These are phyloP conservation scores for Inga oerstediana DNA, from an alignment of 306 rosid species.

Conservation along the genomic window DNA sequence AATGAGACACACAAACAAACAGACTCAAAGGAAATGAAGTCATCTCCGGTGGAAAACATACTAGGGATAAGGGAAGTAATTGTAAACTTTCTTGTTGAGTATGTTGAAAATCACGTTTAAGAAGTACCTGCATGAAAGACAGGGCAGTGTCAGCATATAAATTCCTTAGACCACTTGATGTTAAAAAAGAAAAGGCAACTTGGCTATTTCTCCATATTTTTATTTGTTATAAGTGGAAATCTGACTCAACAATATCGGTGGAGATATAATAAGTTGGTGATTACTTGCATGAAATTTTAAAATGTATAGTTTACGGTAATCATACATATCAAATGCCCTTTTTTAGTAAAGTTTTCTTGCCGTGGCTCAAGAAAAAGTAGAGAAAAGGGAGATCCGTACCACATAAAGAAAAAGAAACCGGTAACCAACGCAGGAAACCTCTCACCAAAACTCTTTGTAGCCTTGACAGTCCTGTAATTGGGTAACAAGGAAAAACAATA, in stretches of 20 bases:
- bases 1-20: not conserved
- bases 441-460: slow-evolving; percentile 55
- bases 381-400: slow-evolving; percentile 41
- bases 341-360: not conserved
- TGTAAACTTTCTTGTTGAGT: slow-evolving; percentile 80
- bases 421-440: slow-evolving; percentile 64
- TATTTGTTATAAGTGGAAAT: not conserved
- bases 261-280: not conserved
- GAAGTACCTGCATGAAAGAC: slow-evolving; percentile 59
- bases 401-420: slow-evolving; percentile 81
- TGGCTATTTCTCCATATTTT: not conserved
- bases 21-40: not conserved
- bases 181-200: not conserved
- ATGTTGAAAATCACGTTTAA: slow-evolving; percentile 84
- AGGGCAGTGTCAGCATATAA: slow-evolving; percentile 19
- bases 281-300: not conserved
- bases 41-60: slow-evolving; percentile 36
- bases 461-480: slow-evolving; percentile 41
- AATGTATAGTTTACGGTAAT: not conserved
- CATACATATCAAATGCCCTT: not conserved
- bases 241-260: not conserved
- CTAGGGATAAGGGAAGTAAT: slow-evolving; percentile 87
- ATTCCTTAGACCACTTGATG: not conserved
- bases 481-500: not conserved
- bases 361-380: not conserved